Evolutionary conservation across 2,329 filamentous ascomycete species (phyloP), one percentile per base, ranked within the genome.

Genomic region (Metarhizium guizhouense): DNA sequence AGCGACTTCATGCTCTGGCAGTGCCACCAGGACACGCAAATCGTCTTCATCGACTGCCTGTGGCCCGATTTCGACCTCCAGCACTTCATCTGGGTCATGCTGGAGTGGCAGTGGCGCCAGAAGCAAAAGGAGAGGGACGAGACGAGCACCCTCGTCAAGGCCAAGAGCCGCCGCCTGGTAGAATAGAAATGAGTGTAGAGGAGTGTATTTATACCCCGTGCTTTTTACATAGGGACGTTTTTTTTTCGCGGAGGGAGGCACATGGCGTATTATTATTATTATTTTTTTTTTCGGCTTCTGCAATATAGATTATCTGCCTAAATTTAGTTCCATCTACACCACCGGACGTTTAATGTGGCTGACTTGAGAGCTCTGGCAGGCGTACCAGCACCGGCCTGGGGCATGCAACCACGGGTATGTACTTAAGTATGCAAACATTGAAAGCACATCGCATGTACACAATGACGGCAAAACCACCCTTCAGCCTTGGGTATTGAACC

Each of bases 1-100:
- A 96, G 91, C 67, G 94, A 99, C 69, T 99, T 97, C 65, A 94
- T 99, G 92, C 84, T 99, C 38, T 99, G 94, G 94, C 94, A 99
- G 72, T 94, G 90, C 64, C 92, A 97, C 67, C 84, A 96, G 67
- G 80, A 93, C 60, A 96, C 94, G 0, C 88, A 95, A 58, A 87
- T 99, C 60, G 90, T 95, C 57, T 99, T 97, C 68, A 74, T 96
- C 56, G 83, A 95, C 64, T 94, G 90, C 61, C 77, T 96, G 59
- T 99, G 94, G 94, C 94, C 94, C 2, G 90, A 96, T 60, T 96
- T 99, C 64, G 91, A 95, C 67, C 78, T 99, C 4, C 93, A 91
- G 85, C 83, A 92, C 57, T 96, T 97, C 71, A 72, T 99, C 18
- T 94, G 93, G 8, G 92, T 99, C 25, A 74, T 99, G 54, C 77